These are phyloP conservation scores for Alternaria rosae DNA, from an alignment of 2,329 filamentous ascomycete genomes.

Conservation along the genomic window DNA sequence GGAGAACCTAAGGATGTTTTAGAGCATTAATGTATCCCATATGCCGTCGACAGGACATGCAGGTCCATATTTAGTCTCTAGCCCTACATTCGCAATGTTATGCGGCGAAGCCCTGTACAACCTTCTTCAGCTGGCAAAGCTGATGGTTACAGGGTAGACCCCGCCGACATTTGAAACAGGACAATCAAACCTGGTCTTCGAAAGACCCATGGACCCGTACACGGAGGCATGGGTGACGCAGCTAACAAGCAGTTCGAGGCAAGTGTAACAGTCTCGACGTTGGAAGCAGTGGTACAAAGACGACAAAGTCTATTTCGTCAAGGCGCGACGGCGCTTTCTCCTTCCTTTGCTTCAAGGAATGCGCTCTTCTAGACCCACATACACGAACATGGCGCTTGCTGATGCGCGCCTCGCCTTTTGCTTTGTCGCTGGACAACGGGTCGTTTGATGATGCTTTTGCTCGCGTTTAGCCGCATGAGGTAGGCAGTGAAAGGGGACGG, in stretches of 20 bases:
- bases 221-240: slow-evolving; percentile 28
- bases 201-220: slow-evolving; percentile 23
- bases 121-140: slow-evolving; percentile 23
- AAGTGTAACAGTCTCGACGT: slow-evolving; percentile 12
- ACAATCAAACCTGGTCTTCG: slow-evolving; percentile 32
- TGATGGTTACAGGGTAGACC: slow-evolving; percentile 25
- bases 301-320: slow-evolving; percentile 8
- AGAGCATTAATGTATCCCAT: slow-evolving; percentile 21
- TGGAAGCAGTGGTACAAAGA: slow-evolving; percentile 7
- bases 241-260: slow-evolving; percentile 24
- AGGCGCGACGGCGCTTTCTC: slow-evolving; percentile 3
- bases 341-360: slow-evolving; percentile 1
- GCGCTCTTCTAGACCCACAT: slow-evolving; percentile 4
- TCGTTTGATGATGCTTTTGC: slow-evolving; percentile 19
- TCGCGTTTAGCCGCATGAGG: slow-evolving; percentile 16
- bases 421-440: slow-evolving; percentile 5
- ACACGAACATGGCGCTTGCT: slow-evolving; percentile 16
- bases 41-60: slow-evolving; percentile 11
- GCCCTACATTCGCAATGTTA: slow-evolving; percentile 31
- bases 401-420: slow-evolving; percentile 14
- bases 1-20: slow-evolving; percentile 8
- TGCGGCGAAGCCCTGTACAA: slow-evolving; percentile 33
- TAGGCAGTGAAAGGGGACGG: slow-evolving; percentile 5
- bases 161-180: slow-evolving; percentile 34
- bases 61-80: slow-evolving; percentile 24